phyloP scores from a whole-genome alignment of 345 rosid genomes.

The Psidium guajava region DNA sequence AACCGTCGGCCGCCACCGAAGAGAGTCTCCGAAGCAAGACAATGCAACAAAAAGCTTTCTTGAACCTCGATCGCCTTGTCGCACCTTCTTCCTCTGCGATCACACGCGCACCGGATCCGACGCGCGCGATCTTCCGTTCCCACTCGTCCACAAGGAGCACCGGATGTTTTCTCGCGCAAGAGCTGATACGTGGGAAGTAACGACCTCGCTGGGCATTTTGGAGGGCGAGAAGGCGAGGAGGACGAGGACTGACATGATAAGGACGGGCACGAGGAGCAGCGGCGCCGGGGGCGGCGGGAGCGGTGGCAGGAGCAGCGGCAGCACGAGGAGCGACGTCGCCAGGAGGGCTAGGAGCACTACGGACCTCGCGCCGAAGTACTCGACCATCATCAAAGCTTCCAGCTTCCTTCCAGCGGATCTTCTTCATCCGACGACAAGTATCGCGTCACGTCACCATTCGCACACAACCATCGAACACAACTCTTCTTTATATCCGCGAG shows the following conservation, averaged over 20 bases:
- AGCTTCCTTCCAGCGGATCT: neutral
- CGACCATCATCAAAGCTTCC: neutral
- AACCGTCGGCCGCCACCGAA: neutral
- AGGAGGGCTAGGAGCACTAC: neutral
- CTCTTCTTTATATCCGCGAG: neutral
- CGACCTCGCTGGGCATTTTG: neutral
- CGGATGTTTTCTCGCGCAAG: neutral
- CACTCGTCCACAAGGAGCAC: neutral
- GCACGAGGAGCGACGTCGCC: constrained; percentile 1
- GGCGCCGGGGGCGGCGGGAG: constrained; percentile 9
- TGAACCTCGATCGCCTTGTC: neutral
- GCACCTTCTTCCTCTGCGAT: neutral
- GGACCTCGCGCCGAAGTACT: neutral
- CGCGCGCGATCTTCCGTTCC: neutral
- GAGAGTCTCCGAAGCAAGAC: neutral
- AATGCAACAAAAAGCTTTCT: neutral
- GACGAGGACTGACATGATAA: constrained; percentile 6
- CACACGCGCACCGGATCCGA: neutral
- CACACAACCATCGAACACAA: neutral
- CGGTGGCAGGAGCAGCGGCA: constrained; percentile 5
- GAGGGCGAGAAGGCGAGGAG: constrained; percentile 2
- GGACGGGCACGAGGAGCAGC: constrained; percentile 11
- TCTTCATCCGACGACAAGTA: neutral
- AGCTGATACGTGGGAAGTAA: neutral
- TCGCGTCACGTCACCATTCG: neutral